Evolutionary conservation across 73 alveolate species (phyloP), one percentile per base, ranked within the genome.

Genomic region (Paraurostyla sp.): DNA sequence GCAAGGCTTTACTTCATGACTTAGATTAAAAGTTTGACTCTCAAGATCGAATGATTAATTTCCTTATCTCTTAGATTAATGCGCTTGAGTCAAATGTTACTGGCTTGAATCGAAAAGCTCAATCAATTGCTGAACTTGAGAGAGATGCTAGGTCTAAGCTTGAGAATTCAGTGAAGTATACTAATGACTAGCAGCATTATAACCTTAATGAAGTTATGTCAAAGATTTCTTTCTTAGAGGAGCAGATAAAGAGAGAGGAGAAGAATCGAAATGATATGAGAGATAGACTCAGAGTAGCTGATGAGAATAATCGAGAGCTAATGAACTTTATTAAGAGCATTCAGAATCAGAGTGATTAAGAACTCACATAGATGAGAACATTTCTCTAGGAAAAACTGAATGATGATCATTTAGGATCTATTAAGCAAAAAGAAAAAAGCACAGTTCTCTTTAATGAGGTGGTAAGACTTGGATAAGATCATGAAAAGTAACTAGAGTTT

Each of bases 361-460:
- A 91, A 45, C 69, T 91, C 7, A 87, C 88, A 52, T 85, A 91
- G 85, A 88, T 91, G 90, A 35, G 96, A 22, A 11, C 69, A 35
- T 63, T 82, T 73, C 46, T 91, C 0, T 90, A 91, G 41, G 96
- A 91, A 22, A 76, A 69, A 42, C 35, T 71, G 9, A 87, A 69
- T 62, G 96, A 91, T 22, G 96, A 91, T 54, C 90, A 87, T 13
- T 49, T 86, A 1, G 86, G 71, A 0, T 38, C 69, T 18, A 41
- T 80, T 46, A 73, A 87, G 50, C 32, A 56, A n/a, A 91, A 91
- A 27, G 96, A 91, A 51, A 91, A 91, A 46, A 25, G 76, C 33
- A 88, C 93, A 0, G 97, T 86, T 7, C 59, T 92, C 49, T 88
- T 92, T 82, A 89, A 91, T 3, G 97, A 92, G 50, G 97, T 92